Base-by-base conservation (phyloP, 768 basidiomycete genomes). In the Auriscalpium vulgare region DNA sequence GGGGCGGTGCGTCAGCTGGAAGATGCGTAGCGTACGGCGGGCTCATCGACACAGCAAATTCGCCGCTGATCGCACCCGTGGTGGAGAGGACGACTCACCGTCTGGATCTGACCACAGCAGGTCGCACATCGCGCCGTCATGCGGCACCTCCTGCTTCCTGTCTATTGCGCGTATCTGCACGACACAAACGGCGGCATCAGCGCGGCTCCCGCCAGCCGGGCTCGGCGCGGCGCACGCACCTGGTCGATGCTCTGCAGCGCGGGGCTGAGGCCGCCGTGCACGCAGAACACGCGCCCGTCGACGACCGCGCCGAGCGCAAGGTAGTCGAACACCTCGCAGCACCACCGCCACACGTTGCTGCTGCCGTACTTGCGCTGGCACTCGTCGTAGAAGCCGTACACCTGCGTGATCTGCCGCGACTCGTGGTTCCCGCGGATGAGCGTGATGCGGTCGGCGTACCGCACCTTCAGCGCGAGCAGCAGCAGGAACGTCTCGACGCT, bases 21-120 rank as follows among this genome's bases (percentile, higher is more conserved):
- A n/a, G 14, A 34, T 10, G 43, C 6, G 51, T 16, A 34, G 55
- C 50, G 51, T 19, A 1, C 40, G 40, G 17, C 40, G 3, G 40
- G 40, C 40, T 6, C 40, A 14, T 14, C 8, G 40, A 7, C 14
- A 3, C 40, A 43, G 40, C 40, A 14, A 13, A 8, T 17, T 1
- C 40, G 7, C 40, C 3, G 29, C 29, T 29, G 29, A 29, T 29
- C 29, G 29, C 29, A 29, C 4, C 29, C 29, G 4, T 7, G 40
- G 40, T 43, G 8, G 44, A n/a, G 35, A 35, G 57, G 36, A 47
- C 13, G 37, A 67, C 79, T 61, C 55, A 94, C 94, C 95, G 69
- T 98, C 95, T 47, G 95, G 95, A 75, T 98, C 95, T 57, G 95
- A 97, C 95, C 95, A 98, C n/a, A 98, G 76, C 2, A 98, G 76